These are phyloP conservation scores for Nicotiana otophora DNA, from an alignment of 257 asterid species.

Conservation along the genomic window DNA sequence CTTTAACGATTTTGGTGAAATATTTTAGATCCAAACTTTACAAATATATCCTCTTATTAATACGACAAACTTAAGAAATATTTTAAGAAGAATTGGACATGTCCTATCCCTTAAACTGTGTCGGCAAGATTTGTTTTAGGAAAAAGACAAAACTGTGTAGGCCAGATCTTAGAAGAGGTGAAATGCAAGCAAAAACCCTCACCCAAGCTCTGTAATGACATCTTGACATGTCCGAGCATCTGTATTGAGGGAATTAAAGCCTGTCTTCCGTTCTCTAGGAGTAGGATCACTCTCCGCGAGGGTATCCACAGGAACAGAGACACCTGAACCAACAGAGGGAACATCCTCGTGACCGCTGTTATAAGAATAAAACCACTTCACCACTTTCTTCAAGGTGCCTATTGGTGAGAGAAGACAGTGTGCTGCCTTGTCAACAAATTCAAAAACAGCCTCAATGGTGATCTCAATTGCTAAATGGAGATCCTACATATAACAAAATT, in stretches of 20 bases:
- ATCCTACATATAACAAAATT: constrained; percentile 45
- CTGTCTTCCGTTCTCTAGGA: constrained; percentile 52
- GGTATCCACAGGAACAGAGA: constrained; percentile 43
- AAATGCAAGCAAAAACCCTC: constrained; percentile 15
- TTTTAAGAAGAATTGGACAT: background rate
- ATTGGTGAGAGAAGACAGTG: constrained; percentile 70
- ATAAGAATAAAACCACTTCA: constrained; percentile 50
- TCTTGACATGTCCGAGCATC: constrained; percentile 98
- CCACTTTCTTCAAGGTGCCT: constrained; percentile 46
- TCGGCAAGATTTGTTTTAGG: background rate
- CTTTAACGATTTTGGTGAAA: background rate
- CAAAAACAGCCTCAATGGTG: constrained; percentile 74
- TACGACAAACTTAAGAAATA: background rate
- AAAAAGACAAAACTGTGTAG: background rate
- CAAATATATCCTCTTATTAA: background rate
- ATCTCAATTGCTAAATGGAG: constrained; percentile 85
- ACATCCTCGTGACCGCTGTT: constrained; percentile 21
- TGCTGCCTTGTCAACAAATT: constrained; percentile 71
- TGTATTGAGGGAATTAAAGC: constrained; percentile 61
- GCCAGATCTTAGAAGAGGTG: background rate
- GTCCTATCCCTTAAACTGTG: background rate
- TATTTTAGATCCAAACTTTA: background rate
- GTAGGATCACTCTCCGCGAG: constrained; percentile 66
- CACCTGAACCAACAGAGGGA: constrained; percentile 35
- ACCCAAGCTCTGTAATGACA: constrained; percentile 98